These are phyloP conservation scores for Helicostylum pulchrum DNA, from an alignment of 192 early-diverging fungal genomes.

Conservation along the genomic window DNA sequence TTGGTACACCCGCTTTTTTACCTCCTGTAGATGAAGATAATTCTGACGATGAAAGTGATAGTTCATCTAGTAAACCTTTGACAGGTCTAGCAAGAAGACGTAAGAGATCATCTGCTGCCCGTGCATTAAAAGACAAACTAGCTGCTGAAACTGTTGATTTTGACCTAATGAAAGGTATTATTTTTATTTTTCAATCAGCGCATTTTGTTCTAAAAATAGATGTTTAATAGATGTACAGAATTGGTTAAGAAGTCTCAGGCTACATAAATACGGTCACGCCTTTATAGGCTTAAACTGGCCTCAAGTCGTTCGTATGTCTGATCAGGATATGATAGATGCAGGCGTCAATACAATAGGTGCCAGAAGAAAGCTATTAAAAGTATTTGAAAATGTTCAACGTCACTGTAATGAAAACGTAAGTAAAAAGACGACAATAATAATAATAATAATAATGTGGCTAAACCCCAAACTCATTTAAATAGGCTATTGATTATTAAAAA, in stretches of 20 bases:
- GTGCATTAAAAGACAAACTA: constrained; percentile 35
- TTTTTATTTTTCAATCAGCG: background rate
- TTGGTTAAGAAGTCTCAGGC: constrained; percentile 33
- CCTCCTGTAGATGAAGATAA: constrained; percentile 2
- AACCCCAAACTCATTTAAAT: background rate
- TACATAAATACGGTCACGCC: constrained; percentile 37
- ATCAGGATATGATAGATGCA: constrained; percentile 27
- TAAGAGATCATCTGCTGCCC: constrained; percentile 32
- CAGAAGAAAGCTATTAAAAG: constrained; percentile 34
- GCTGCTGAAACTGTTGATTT: constrained; percentile 38
- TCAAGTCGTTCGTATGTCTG: constrained; percentile 30
- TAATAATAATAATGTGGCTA: no score
- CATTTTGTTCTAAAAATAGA: background rate
- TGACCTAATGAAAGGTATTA: constrained; percentile 31
- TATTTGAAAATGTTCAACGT: constrained; percentile 35
- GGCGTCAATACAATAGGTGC: constrained; percentile 38
- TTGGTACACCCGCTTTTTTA: constrained; percentile 1
- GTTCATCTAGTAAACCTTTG: constrained; percentile 3
- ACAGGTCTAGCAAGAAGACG: constrained; percentile 31
- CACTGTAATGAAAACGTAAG: constrained; percentile 35
- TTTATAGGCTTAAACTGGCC: constrained; percentile 33
- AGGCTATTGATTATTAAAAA: constrained; percentile 27
- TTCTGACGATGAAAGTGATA: constrained; percentile 8
- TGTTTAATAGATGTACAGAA: constrained; percentile 29
- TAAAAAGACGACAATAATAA: no score